A percentile compares a stretch with the other conserved stretches of the same genome.
phyloP scores from a whole-genome alignment of 2,329 filamentous ascomycete genomes.

The Drechslerella dactyloides region DNA sequence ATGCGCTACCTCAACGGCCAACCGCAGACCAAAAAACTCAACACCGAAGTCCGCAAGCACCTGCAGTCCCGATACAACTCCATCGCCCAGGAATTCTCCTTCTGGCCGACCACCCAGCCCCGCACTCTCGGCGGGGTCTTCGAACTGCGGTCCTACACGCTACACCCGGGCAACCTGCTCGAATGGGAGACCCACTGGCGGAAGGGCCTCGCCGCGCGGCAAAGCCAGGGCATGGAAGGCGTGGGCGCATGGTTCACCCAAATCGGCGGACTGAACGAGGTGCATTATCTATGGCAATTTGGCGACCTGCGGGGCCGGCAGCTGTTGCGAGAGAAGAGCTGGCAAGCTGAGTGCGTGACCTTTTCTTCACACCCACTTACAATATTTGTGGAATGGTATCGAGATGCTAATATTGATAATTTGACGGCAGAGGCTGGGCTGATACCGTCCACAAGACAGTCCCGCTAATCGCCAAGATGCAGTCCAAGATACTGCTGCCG shows the following conservation, averaged over 20 bases:
- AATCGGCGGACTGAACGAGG: slow-evolving; percentile 95
- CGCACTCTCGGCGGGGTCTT: slow-evolving; percentile 90
- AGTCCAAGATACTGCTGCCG: slow-evolving; percentile 87
- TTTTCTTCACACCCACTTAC: neutral
- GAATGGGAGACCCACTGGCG: slow-evolving; percentile 99
- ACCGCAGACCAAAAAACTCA: slow-evolving; percentile 82
- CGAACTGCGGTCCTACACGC: slow-evolving; percentile 93
- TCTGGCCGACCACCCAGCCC: slow-evolving; percentile 95
- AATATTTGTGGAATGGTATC: neutral
- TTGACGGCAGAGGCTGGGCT: slow-evolving; percentile 85
- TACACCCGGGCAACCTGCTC: slow-evolving; percentile 91
- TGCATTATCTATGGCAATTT: slow-evolving; percentile 98
- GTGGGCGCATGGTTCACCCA: slow-evolving; percentile 99
- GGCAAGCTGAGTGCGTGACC: slow-evolving; percentile 60
- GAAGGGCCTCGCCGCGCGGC: slow-evolving; percentile 82
- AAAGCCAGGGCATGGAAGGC: slow-evolving; percentile 92
- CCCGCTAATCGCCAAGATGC: slow-evolving; percentile 94
- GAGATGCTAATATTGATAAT: slow-evolving; percentile 2
- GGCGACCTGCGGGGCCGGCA: slow-evolving; percentile 94
- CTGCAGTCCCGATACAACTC: slow-evolving; percentile 85
- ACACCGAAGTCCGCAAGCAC: slow-evolving; percentile 80
- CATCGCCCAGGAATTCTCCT: slow-evolving; percentile 99
- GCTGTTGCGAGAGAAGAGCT: slow-evolving; percentile 87
- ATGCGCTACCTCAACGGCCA: slow-evolving; percentile 82
- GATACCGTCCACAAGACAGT: slow-evolving; percentile 99